Evolutionary conservation across 2,329 filamentous ascomycete genomes (phyloP).

Genomic region (Fusarium metavorans): DNA sequence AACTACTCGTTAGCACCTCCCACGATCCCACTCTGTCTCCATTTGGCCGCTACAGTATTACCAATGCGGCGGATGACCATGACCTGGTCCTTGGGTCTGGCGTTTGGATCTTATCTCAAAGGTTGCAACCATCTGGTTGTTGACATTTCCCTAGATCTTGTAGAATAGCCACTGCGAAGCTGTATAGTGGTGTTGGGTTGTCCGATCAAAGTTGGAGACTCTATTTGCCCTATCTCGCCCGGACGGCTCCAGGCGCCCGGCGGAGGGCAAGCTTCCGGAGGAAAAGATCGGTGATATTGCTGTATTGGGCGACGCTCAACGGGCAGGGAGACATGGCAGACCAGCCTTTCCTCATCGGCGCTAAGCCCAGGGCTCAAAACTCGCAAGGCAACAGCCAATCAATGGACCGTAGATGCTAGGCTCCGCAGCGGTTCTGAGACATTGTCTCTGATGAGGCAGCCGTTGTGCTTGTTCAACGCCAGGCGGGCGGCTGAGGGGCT

Average conservation of each 20-base stretch:
- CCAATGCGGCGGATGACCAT: constrained; percentile 12
- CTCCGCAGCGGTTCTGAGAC: constrained; percentile 26
- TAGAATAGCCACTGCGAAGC: background rate
- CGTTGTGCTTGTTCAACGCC: constrained; percentile 35
- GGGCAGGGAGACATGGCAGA: constrained; percentile 4
- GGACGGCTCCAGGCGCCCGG: background rate
- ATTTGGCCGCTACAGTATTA: constrained; percentile 25
- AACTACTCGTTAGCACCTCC: constrained; percentile 38
- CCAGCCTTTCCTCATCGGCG: constrained; percentile 30
- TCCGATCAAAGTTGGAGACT: background rate
- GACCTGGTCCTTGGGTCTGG: constrained; percentile 10
- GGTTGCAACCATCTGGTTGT: constrained; percentile 1
- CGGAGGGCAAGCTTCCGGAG: constrained; percentile 6
- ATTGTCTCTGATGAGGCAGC: constrained; percentile 39
- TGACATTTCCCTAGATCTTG: background rate
- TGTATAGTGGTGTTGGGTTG: background rate
- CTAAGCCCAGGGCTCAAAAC: constrained; percentile 27
- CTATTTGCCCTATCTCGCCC: background rate
- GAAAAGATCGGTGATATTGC: constrained; percentile 19
- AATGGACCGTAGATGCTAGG: constrained; percentile 1
- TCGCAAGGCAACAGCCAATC: constrained; percentile 31
- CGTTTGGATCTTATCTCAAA: constrained; percentile 5
- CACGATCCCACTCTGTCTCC: constrained; percentile 21
- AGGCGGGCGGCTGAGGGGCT: constrained; percentile 24
- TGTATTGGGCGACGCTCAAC: constrained; percentile 11